These are phyloP conservation scores for Neospora caninum DNA, from an alignment of 169 alveolate species.

Conservation along the genomic window DNA sequence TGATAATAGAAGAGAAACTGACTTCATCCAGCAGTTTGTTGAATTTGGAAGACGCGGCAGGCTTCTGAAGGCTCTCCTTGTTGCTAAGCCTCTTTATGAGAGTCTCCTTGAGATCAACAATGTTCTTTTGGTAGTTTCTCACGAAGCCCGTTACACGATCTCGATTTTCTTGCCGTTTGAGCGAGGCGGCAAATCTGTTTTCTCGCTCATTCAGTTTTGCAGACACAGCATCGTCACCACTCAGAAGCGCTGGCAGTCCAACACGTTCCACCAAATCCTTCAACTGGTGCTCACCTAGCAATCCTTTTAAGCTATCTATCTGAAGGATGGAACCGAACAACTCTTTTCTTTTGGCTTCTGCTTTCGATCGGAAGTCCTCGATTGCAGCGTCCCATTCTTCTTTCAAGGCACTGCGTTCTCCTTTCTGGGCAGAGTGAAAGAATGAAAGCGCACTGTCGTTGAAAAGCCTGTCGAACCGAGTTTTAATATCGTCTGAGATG, in stretches of 20 bases:
- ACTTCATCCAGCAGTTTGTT: conserved; percentile 15
- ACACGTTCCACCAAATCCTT: neutral
- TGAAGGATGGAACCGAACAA: neutral
- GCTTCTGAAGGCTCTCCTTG: neutral
- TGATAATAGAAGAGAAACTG: neutral
- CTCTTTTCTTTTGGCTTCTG: neutral
- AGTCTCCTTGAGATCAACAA: neutral
- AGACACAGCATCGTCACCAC: neutral
- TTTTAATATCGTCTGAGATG: neutral
- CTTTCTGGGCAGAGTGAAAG: neutral
- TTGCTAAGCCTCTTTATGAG: neutral
- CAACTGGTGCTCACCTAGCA: neutral
- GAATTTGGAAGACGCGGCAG: neutral
- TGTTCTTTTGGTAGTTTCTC: neutral
- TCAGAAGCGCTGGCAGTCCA: conserved; percentile 21
- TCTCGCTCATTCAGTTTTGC: neutral
- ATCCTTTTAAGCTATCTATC: neutral
- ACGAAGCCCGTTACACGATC: neutral
- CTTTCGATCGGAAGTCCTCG: neutral
- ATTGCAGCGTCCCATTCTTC: neutral
- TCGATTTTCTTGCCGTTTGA: neutral
- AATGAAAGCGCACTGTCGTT: neutral
- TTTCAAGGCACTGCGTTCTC: neutral
- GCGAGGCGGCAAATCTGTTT: neutral
- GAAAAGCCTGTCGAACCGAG: neutral